Base-by-base conservation (phyloP, 2,329 filamentous ascomycete species). In the Purpureocillium takamizusanense region DNA sequence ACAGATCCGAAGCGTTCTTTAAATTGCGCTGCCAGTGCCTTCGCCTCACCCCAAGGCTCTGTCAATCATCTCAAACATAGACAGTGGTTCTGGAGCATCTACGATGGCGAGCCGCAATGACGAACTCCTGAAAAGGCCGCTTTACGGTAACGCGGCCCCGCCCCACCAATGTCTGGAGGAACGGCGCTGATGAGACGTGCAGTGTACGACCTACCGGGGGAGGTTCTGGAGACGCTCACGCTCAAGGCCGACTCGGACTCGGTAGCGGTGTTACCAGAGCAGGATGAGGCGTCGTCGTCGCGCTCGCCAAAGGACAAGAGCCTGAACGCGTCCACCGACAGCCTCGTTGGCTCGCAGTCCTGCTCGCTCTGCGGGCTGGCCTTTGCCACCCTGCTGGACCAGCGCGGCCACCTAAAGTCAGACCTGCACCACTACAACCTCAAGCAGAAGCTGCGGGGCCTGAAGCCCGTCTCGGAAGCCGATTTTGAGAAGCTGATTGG, bases 391-490 rank as follows among this genome's bases (percentile, higher is more conserved):
- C 72, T 94, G 7, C 71, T 79, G 43, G 90, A 97, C 44, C 90
- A 97, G 56, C 77, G 86, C 44, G 74, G 78, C 42, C 92, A 98
- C 61, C 79, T 86, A 41, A 84, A 86, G 51, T 95, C 90, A 9
- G 92, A 98, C 54, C 71, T 94, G 35, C 92, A 98, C 59, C 76
- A 83, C 47, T 98, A 95, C 65, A 98, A 98, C 57, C 65, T 97
- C 44, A 97, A 95, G 62, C 85, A 90, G 56, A 94, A 86, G 66
- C 66, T 95, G 40, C 79, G 86, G 34, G 86, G 86, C 0, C 70
- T 72, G 41, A 73, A 72, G 9, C 63, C 85, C 0, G 82, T 95
- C 2, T 76, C 78, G 2, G 92, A 98, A 54, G 59, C 56, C 7
- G 88, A 95, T 27, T 98, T 98, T 49, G 86, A 92, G 56, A 86